These are phyloP conservation scores for Aspergillus ustus DNA, from an alignment of 2,329 filamentous ascomycete species.

Conservation along the genomic window DNA sequence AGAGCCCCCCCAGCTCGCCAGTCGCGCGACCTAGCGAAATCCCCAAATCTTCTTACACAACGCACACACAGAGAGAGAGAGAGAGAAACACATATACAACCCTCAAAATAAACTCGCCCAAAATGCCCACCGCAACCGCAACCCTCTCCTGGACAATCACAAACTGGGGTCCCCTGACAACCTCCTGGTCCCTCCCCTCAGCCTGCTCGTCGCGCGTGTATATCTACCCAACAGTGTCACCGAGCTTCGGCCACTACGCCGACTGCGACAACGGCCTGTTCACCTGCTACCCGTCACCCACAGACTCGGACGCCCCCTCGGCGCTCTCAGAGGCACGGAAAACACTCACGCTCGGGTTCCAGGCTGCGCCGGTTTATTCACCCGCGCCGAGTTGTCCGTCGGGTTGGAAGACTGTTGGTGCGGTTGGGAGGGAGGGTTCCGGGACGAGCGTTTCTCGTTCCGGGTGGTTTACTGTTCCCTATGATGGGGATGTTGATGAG, in stretches of 20 bases:
- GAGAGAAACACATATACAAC: no score
- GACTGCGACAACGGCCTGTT: not conserved
- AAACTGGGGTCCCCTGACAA: not conserved
- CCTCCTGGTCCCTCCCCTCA: not conserved
- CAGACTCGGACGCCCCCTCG: not conserved
- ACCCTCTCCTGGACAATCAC: not conserved
- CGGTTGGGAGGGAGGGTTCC: not conserved
- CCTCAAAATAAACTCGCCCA: not conserved
- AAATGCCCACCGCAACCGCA: not conserved
- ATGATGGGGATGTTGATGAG: not conserved
- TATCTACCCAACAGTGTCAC: not conserved
- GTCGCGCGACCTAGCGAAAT: no score
- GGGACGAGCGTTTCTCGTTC: not conserved
- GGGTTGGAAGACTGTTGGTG: not conserved
- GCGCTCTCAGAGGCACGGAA: not conserved
- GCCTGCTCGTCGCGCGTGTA: not conserved
- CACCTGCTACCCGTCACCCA: not conserved
- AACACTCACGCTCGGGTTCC: not conserved
- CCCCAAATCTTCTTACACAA: no score
- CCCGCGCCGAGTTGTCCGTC: not conserved
- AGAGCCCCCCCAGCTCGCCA: not conserved
- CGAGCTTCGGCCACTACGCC: not conserved
- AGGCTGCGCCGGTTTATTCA: not conserved
- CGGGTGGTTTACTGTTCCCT: not conserved
- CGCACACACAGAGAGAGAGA: no score